Evolutionary conservation across 116 monocot species (phyloP).

Genomic region (Trichopus zeylanicus): DNA sequence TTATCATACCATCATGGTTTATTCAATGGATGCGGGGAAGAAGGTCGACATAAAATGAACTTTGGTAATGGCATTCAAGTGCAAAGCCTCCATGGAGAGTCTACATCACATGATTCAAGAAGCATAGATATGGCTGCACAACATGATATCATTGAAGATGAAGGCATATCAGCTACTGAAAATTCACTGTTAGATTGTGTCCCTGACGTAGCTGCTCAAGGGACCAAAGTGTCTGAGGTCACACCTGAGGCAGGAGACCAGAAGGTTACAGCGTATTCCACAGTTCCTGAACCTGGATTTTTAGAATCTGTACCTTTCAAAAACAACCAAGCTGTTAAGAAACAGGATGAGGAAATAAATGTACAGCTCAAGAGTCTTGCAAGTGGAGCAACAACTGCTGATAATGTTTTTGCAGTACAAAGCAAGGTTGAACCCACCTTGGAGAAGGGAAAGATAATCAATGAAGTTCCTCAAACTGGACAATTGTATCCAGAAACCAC

Average conservation of each 20-base stretch:
- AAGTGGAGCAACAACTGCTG: conserved; percentile 3
- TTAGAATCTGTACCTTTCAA: neutral
- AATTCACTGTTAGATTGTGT: neutral
- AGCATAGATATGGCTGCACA: conserved; percentile 11
- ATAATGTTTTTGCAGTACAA: neutral
- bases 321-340: neutral
- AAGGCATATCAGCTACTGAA: neutral
- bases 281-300: too few species aligned
- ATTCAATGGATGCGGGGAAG: conserved; percentile 3
- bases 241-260: neutral
- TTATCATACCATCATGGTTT: conserved; percentile 4
- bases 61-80: conserved; percentile 9
- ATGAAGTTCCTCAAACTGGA: conserved; percentile 2
- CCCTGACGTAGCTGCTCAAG: conserved; percentile 1
- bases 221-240: neutral
- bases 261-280: neutral
- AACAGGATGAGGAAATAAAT: conserved; percentile 24
- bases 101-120: conserved; percentile 6
- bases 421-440: neutral
- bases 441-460: conserved; percentile 6
- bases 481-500: neutral
- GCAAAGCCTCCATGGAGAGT: conserved; percentile 5
- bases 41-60: conserved; percentile 10
- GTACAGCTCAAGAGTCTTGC: conserved; percentile 3
- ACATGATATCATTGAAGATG: conserved; percentile 2